phyloP scores from a whole-genome alignment of 163 green algal species.

The Scenedesmus sp. region DNA sequence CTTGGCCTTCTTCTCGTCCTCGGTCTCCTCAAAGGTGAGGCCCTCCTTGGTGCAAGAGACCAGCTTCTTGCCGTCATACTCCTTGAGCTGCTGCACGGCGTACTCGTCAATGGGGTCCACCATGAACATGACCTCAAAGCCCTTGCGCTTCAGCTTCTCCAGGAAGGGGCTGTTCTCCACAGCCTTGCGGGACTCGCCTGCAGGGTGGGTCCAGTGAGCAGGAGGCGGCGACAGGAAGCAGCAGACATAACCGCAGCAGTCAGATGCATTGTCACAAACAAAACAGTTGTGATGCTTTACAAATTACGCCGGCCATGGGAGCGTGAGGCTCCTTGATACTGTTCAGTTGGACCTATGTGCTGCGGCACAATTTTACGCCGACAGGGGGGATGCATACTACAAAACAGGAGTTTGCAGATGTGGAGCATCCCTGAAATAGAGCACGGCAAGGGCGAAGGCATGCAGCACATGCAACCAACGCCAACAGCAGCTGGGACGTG shows the following conservation, averaged over 20 bases:
- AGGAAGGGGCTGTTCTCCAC: conserved; percentile 99
- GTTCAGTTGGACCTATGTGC: too few relatives aligned
- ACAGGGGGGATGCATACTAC: too few relatives aligned
- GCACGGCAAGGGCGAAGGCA: too few relatives aligned
- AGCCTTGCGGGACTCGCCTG: conserved; percentile 94
- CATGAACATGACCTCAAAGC: conserved; percentile 99
- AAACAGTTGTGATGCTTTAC: too few relatives aligned
- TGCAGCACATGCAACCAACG: too few relatives aligned
- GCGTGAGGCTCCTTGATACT: too few relatives aligned
- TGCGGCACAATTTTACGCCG: too few relatives aligned
- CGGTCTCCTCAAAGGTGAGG: conserved; percentile 95
- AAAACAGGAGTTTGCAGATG: too few relatives aligned
- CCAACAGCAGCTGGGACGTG: too few relatives aligned
- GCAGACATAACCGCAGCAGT: neutral
- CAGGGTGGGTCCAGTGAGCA: neutral
- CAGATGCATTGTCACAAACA: too few relatives aligned
- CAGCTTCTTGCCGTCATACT: conserved; percentile 99
- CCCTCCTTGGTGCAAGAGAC: conserved; percentile 99
- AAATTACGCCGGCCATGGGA: too few relatives aligned
- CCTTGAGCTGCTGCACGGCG: conserved; percentile 99
- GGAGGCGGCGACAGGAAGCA: neutral
- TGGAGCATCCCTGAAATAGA: too few relatives aligned
- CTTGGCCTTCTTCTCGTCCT: conserved; percentile 98
- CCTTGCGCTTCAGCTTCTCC: conserved; percentile 97
- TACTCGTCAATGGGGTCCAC: conserved; percentile 99